These are phyloP conservation scores for Saccharomycopsis olivae DNA, from an alignment of 805 yeast species.

Conservation along the genomic window DNA sequence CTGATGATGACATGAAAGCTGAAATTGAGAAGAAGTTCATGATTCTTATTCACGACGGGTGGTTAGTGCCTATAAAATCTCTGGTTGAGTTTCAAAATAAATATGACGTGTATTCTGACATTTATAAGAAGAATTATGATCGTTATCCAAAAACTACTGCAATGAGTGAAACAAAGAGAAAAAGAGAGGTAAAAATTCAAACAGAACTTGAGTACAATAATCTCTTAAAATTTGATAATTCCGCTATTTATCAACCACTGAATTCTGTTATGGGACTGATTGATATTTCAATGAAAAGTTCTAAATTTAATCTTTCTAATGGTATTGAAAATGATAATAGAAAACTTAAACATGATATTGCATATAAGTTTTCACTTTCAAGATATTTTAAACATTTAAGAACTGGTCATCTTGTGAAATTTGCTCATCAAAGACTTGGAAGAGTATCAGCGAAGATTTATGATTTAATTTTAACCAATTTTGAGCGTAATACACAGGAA, in stretches of 20 bases:
- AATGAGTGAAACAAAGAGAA: slow-evolving; percentile 44
- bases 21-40: slow-evolving; percentile 31
- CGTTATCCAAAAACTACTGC: slow-evolving; percentile 29
- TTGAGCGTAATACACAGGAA: slow-evolving; percentile 48
- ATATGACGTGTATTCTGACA: slow-evolving; percentile 24
- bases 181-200: slow-evolving; percentile 48
- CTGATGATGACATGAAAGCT: slow-evolving; percentile 19
- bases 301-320: too few species aligned
- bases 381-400: slow-evolving; percentile 62
- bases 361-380: slow-evolving; percentile 51
- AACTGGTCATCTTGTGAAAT: slow-evolving; percentile 47
- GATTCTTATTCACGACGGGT: slow-evolving; percentile 36
- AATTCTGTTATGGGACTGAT: slow-evolving; percentile 13
- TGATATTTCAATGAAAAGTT: too few species aligned
- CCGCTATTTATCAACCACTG: slow-evolving; percentile 22
- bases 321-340: slow-evolving; percentile 26
- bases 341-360: slow-evolving; percentile 37
- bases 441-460: slow-evolving; percentile 55
- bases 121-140: slow-evolving; percentile 31
- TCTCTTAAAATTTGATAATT: slow-evolving; percentile 26
- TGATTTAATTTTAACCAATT: slow-evolving; percentile 38
- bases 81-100: slow-evolving; percentile 23
- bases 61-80: slow-evolving; percentile 37
- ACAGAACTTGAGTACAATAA: slow-evolving; percentile 30
- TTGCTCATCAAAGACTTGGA: slow-evolving; percentile 64